Base-by-base conservation (phyloP, 2,329 filamentous ascomycete genomes). In the Calycina herbarum region DNA sequence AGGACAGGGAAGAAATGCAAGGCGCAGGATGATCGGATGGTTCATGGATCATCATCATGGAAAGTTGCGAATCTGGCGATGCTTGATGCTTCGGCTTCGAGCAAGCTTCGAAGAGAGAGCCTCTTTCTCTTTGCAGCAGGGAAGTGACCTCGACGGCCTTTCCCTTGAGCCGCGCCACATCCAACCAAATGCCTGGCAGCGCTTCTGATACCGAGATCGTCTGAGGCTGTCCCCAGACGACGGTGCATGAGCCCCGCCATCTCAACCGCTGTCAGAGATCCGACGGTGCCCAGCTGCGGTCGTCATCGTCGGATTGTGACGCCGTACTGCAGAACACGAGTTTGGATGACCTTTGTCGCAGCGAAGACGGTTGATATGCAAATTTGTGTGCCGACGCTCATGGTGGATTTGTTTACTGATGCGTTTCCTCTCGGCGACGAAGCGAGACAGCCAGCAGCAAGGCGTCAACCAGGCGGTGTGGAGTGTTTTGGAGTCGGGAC, bases 141-240 rank as follows among this genome's bases (percentile, higher is more conserved):
- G 35, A 3, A 38, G 11, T 40, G 38, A 2, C 3, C 48, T 54
- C 24, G n/a, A 57, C 63, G 63, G 63, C 27, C 54, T 48, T 38
- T 45, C 42, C 58, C 33, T 59, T 33, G 58, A 61, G 64, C 64
- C 64, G 64, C 64, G 61, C 64, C 61, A 61, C 48, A 10, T 66
- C 61, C 61, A 66, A 57, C 20, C 59, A 35, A 48, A 27, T 35
- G 48, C 56, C 57, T 65, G 48, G 33, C 27, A n/a, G 20, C 33
- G n/a, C 38, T 54, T 45, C 61, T 66, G 65, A 66, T 58, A 66
- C 65, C 59, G 54, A 62, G 65, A 64, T 64, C 59, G 65, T 66
- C 62, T 64, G 62, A 64, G 33, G 62, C 29, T 15, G 29, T 59
- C 40, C 60, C 56, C 56, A 59, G 54, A 62, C 27, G 59, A 45